Evolutionary conservation across 2,329 filamentous ascomycete species (phyloP), one percentile per base, ranked within the genome.

Genomic region (Paecilomyces formosus): DNA sequence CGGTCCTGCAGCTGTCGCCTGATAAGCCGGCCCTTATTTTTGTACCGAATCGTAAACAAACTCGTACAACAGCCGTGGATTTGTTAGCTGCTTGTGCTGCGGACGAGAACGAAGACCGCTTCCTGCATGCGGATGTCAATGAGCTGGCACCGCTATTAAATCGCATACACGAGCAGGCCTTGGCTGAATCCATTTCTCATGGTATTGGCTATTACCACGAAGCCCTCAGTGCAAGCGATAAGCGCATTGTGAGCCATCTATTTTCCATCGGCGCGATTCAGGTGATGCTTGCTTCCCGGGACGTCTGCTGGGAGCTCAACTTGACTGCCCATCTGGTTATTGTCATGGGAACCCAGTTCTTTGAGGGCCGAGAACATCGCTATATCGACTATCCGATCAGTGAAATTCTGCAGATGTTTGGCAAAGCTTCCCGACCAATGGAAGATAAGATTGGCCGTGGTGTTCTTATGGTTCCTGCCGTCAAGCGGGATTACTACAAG

Each of bases 181-280:
- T 99, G 15, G 90, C 90, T 0, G 92, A 96, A 70, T 92, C 93
- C 0, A 81, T 99, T 15, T 89, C 89, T 0, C 94, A 99, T 70
- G 95, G 94, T 65, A 90, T 99, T 65, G 94, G 92, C 1, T 99
- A 99, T 76, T 97, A 93, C 74, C 94, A 99, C 68, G 94, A 99
- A 77, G 94, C 93, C 13, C 80, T 99, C 30, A 93, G 87, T 73
- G 81, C 84, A 39, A 93, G 88, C 59, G 94, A 99, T 73, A 96
- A 93, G 81, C 87, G 89, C 31, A 97, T 97, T 63, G 93, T 97
- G 28, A 89, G 92, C 68, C 90, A 96, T 74, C 83, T 99, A 18
- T 99, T 93, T 76, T 88, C 86, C 59, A 88, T 92, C 57, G 92
- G 92, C 50, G 92, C 91, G 4, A 90, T 96, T 39, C 93, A 97